These are phyloP conservation scores for Graphilbum fragrans DNA, from an alignment of 2,329 filamentous ascomycete species.

Conservation along the genomic window DNA sequence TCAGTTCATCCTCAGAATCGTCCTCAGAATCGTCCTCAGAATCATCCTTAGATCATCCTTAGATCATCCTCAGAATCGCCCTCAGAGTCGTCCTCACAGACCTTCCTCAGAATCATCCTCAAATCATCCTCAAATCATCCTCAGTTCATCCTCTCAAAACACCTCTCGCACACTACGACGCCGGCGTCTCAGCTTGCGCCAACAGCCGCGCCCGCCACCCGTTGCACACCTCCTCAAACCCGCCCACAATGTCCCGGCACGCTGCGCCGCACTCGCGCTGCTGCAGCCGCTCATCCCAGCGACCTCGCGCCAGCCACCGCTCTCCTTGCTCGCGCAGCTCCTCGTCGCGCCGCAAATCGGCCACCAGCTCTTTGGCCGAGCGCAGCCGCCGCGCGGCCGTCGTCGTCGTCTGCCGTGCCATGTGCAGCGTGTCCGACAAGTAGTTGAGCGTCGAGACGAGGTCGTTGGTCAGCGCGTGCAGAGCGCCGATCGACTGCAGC, in stretches of 20 bases:
- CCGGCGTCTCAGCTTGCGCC: constrained; percentile 41
- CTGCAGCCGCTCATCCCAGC: constrained; percentile 68
- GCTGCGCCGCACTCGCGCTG: constrained; percentile 72
- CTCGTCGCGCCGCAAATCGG: constrained; percentile 73
- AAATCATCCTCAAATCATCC: too few species aligned
- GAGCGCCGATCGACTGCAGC: constrained; percentile 52
- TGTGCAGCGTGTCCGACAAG: constrained; percentile 83
- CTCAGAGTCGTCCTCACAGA: too few species aligned
- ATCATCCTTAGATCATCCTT: too few species aligned
- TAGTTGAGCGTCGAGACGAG: constrained; percentile 72
- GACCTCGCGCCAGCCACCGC: constrained; percentile 66
- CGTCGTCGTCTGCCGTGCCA: constrained; percentile 79
- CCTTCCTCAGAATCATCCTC: too few species aligned
- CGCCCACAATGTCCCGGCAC: constrained; percentile 78
- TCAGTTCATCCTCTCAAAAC: too few species aligned
- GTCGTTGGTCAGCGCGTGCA: constrained; percentile 60
- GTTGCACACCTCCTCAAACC: constrained; percentile 85
- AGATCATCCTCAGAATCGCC: background rate
- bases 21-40: too few species aligned
- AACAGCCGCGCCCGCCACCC: constrained; percentile 69
- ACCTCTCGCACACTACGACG: constrained; percentile 18
- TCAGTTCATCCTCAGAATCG: too few species aligned
- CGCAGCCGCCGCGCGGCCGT: constrained; percentile 70
- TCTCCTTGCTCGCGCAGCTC: constrained; percentile 74
- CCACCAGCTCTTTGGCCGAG: constrained; percentile 72